phyloP scores from a whole-genome alignment of 352 stramenopile genomes.

The Albugo laibachii region DNA sequence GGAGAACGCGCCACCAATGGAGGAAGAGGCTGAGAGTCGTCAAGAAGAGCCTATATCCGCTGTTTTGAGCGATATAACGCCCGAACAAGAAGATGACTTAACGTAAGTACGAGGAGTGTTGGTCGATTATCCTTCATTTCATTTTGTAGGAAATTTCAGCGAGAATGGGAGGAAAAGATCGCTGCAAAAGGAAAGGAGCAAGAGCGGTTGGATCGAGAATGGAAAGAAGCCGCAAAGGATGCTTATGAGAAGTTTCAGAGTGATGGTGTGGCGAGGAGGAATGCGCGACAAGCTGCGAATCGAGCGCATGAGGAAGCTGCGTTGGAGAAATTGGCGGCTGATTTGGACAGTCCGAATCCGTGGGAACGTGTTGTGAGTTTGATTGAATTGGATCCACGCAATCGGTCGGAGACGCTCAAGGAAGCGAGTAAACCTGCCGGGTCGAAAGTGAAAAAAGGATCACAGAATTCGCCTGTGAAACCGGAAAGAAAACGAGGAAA shows the following conservation, averaged over 20 bases:
- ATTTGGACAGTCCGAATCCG: constrained; percentile 87
- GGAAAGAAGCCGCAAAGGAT: constrained; percentile 14
- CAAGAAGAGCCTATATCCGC: too few relatives aligned
- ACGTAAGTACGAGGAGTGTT: too few relatives aligned
- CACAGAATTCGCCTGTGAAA: constrained; percentile 12
- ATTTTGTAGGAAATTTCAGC: constrained; percentile 45
- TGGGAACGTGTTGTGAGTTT: constrained; percentile 89
- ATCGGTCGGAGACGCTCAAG: constrained; percentile 4
- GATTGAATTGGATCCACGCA: constrained; percentile 77
- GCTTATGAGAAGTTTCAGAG: constrained; percentile 60
- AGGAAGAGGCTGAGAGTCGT: too few relatives aligned
- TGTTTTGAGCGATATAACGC: too few relatives aligned
- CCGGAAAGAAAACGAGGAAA: not conserved
- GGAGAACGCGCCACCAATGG: too few relatives aligned
- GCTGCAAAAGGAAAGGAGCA: constrained; percentile 41
- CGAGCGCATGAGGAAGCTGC: constrained; percentile 85
- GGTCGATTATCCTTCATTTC: too few relatives aligned
- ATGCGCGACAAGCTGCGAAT: constrained; percentile 84
- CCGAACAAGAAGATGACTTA: too few relatives aligned
- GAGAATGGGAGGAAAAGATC: constrained; percentile 45
- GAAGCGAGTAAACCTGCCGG: constrained; percentile 24
- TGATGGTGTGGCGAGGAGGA: constrained; percentile 70
- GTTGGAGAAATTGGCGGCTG: constrained; percentile 86
- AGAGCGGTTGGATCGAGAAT: constrained; percentile 26
- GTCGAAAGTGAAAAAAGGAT: constrained; percentile 24